Evolutionary conservation across 768 basidiomycete genomes (phyloP).

Genomic region (Lentinus tigrinus): DNA sequence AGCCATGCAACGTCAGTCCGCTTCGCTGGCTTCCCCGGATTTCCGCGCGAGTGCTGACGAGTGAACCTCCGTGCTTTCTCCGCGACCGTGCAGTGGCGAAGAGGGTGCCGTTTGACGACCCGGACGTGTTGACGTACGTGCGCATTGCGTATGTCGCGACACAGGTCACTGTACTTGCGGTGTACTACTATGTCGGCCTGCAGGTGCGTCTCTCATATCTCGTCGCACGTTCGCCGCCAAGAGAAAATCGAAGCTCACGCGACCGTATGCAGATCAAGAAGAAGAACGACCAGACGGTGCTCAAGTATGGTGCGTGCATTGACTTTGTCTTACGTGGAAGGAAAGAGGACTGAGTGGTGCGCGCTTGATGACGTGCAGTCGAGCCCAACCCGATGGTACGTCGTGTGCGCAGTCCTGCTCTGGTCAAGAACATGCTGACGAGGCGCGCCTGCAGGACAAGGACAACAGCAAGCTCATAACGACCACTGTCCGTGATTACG

Average conservation of each 20-base stretch:
- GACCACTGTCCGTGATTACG: constrained; percentile 94
- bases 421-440: neutral
- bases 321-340: neutral
- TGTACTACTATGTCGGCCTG: constrained; percentile 79
- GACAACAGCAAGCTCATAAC: constrained; percentile 75
- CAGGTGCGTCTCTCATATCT: constrained; percentile 46
- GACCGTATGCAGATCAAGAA: constrained; percentile 65
- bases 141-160: constrained; percentile 79
- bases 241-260: too few species aligned
- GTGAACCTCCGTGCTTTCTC: neutral
- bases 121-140: constrained; percentile 75
- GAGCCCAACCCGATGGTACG: constrained; percentile 78
- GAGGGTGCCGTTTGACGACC: constrained; percentile 89
- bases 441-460: constrained; percentile 37
- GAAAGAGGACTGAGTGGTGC: neutral
- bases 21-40: neutral
- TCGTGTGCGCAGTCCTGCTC: constrained; percentile 2
- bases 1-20: constrained; percentile 78
- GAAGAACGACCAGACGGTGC: constrained; percentile 93
- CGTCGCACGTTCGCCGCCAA: neutral
- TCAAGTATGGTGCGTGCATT: constrained; percentile 81
- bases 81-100: constrained; percentile 76
- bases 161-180: constrained; percentile 67
- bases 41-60: neutral
- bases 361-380: constrained; percentile 43